phyloP scores from a whole-genome alignment of 129 eudicot genomes.

The Chrysanthemum makinoi region DNA sequence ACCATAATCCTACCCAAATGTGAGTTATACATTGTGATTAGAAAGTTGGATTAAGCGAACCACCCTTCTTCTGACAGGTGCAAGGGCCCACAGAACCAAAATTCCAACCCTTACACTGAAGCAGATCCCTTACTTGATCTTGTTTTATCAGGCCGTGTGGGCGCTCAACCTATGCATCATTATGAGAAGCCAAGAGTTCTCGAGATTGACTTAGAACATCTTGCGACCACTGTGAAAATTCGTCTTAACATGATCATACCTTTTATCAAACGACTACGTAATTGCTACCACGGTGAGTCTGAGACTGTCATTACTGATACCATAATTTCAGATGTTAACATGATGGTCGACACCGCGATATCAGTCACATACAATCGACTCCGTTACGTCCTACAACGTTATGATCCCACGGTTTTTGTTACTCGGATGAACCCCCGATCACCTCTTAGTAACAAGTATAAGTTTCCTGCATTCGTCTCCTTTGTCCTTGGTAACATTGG shows the following conservation, averaged over 20 bases:
- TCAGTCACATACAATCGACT: conserved; percentile 36
- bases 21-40: neutral
- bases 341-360: conserved; percentile 31
- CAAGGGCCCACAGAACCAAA: neutral
- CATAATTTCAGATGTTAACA: conserved; percentile 29
- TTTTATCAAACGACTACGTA: conserved; percentile 18
- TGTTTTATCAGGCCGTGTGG: neutral
- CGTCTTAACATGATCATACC: conserved; percentile 31
- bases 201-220: conserved; percentile 34
- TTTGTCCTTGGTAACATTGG: conserved; percentile 33
- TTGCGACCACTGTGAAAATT: conserved; percentile 28
- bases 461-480: conserved; percentile 30
- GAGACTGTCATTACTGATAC: conserved; percentile 11
- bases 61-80: conserved; percentile 28
- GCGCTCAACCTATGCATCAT: neutral
- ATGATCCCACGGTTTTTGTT: conserved; percentile 6
- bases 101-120: conserved; percentile 4
- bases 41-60: conserved; percentile 14
- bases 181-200: neutral
- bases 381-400: conserved; percentile 23
- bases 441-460: conserved; percentile 26
- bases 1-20: neutral
- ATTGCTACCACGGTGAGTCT: neutral
- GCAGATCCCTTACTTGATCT: neutral
- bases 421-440: conserved; percentile 32